These are phyloP conservation scores for Clarireedia paspali DNA, from an alignment of 2,329 filamentous ascomycete genomes.

Conservation along the genomic window DNA sequence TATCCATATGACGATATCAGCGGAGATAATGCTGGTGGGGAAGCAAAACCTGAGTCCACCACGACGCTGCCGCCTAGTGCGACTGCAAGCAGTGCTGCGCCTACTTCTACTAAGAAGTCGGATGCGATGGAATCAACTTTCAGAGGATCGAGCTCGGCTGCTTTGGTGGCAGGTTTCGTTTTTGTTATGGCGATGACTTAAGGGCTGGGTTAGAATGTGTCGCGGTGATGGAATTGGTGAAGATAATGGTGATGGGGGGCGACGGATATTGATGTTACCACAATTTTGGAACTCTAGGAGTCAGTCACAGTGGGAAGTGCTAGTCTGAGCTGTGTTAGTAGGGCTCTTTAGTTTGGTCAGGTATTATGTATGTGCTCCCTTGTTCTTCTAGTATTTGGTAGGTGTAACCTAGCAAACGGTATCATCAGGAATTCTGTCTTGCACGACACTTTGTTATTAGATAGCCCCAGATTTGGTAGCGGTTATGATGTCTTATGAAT, in stretches of 20 bases:
- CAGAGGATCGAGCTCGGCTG: background rate
- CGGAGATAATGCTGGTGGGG: constrained; percentile 11
- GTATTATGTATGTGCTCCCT: too few species aligned
- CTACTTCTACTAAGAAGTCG: background rate
- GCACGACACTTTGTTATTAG: too few species aligned
- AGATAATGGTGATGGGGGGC: background rate
- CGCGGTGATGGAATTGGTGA: background rate
- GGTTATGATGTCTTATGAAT: too few species aligned
- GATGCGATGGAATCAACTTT: background rate
- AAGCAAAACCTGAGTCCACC: background rate
- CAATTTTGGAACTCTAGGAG: too few species aligned
- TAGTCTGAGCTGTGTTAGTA: too few species aligned
- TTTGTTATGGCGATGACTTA: constrained; percentile 4
- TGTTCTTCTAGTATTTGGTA: too few species aligned
- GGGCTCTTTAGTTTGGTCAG: too few species aligned
- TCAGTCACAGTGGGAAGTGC: too few species aligned
- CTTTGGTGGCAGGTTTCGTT: constrained; percentile 2
- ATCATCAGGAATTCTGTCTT: too few species aligned
- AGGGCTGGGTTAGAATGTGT: background rate
- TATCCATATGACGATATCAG: constrained; percentile 17
- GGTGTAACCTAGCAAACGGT: too few species aligned
- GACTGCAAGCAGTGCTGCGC: background rate
- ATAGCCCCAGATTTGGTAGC: too few species aligned
- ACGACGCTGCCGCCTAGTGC: background rate
- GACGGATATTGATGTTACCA: too few species aligned